These are phyloP conservation scores for Cystobasidium tubakii DNA, from an alignment of 768 basidiomycete genomes.

Conservation along the genomic window DNA sequence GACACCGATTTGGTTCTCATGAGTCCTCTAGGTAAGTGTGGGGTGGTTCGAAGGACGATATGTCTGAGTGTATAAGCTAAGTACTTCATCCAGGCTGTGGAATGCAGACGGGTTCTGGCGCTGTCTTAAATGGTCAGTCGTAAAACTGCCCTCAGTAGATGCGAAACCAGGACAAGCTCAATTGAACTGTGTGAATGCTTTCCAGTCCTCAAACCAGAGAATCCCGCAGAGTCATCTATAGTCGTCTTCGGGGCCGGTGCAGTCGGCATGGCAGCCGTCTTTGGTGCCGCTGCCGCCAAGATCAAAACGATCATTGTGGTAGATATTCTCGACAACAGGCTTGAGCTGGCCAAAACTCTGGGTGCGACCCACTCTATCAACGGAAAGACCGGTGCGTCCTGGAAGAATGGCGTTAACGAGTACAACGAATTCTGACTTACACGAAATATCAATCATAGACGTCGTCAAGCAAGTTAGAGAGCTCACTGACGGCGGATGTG, in stretches of 20 bases:
- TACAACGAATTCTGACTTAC: no score
- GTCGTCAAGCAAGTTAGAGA: constrained; percentile 33
- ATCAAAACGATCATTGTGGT: constrained; percentile 41
- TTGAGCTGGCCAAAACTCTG: constrained; percentile 39
- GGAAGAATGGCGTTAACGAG: no score
- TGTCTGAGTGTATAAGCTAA: neutral
- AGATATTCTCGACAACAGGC: constrained; percentile 38
- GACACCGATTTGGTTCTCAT: constrained; percentile 37
- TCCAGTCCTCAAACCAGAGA: constrained; percentile 29
- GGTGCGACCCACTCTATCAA: constrained; percentile 42
- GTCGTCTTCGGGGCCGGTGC: constrained; percentile 43
- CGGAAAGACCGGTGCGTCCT: constrained; percentile 29
- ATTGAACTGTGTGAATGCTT: neutral
- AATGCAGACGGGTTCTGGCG: constrained; percentile 41
- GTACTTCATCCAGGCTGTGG: constrained; percentile 38
- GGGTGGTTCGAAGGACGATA: no score
- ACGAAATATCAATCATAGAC: neutral
- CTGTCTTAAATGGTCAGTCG: constrained; percentile 39
- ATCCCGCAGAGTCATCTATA: neutral
- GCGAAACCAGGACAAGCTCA: no score
- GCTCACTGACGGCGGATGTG: constrained; percentile 40
- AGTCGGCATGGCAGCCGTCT: constrained; percentile 42
- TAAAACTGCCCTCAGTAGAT: no score
- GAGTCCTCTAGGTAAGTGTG: constrained; percentile 35
- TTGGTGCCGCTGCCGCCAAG: constrained; percentile 38